Evolutionary conservation across 768 basidiomycete species (phyloP), one percentile per base, ranked within the genome.

Genomic region (Butyriboletus loyo): DNA sequence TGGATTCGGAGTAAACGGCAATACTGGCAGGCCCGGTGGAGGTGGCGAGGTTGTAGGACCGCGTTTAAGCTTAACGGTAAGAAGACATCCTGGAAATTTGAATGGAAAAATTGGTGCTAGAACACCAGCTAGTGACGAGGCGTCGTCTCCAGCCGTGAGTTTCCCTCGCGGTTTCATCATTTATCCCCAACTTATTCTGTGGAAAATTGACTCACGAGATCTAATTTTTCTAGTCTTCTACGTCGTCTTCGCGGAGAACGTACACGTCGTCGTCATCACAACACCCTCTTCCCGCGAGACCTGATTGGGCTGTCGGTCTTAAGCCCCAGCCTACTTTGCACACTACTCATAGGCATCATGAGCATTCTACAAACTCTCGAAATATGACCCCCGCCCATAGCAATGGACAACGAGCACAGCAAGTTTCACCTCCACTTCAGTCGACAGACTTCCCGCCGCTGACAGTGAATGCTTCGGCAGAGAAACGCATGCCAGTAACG

Each of bases 291-390:
- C 91, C 91, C 4, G 73, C 89, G 3, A 78, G 91, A 52, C 91
- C 91, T 36, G 91, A 93, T 66, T 93, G 92, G 91, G 90, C 91
- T 17, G 87, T 92, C 5, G 89, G 89, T 15, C 75, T 92, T 31
- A 89, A 86, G 66, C 81, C 89, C 0, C 85, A 89, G 54, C 84
- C 85, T 27, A 87, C 82, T 13, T 68, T 87, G 25, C 80, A 87
- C 57, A 41, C 77, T 28, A 70, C 78, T 1, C 72, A 72, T 22
- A 77, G 83, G 10, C 80, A 83, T 62, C 81, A 82, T 53, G 82
- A 86, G 43, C 75, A 77, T 58, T 60, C 67, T 14, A 59, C 66
- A 38, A 65, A 66, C 38, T 58, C 74, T 31, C 72, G 71, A 49
- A 74, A 66, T 10, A 73, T 75, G 63, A 71, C 75, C 0, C 77